Evolutionary conservation across 192 early-diverging fungal genomes (phyloP).

Genomic region (Spizellomyces sp.): DNA sequence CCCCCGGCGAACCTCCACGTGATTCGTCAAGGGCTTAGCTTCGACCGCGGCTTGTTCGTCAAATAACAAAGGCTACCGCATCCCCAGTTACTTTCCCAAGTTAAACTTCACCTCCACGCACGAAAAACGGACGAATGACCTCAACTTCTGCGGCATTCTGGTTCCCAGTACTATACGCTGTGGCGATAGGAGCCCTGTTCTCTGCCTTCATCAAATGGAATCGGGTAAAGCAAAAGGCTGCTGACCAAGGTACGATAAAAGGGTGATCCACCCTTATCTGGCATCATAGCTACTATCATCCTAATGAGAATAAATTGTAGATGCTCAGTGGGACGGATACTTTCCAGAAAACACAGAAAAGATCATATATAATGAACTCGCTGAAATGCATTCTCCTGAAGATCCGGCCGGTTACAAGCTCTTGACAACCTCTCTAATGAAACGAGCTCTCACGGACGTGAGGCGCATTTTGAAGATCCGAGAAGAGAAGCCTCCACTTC

Average conservation of each 20-base stretch:
- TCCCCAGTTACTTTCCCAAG: too few relatives aligned
- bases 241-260: conserved; percentile 3
- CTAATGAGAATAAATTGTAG: not conserved
- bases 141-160: conserved; percentile 19
- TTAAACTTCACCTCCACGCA: too few relatives aligned
- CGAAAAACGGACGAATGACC: conserved; percentile 3
- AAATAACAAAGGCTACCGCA: too few relatives aligned
- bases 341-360: conserved; percentile 38
- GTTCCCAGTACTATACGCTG: conserved; percentile 18
- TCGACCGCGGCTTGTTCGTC: too few relatives aligned
- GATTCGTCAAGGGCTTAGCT: too few relatives aligned
- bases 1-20: too few relatives aligned
- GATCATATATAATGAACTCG: conserved; percentile 48
- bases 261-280: not conserved
- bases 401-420: conserved; percentile 44
- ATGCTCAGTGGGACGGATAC: conserved; percentile 13
- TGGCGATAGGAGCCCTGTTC: conserved; percentile 12
- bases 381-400: conserved; percentile 49
- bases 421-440: conserved; percentile 73
- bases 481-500: conserved; percentile 77
- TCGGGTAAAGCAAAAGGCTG: conserved; percentile 6
- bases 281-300: too few relatives aligned
- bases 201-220: conserved; percentile 14
- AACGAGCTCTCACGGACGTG: conserved; percentile 80
- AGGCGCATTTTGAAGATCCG: conserved; percentile 71